Evolutionary conservation across 176 grass and related monocot genomes (phyloP).

Genomic region (Alloteropsis semialata): DNA sequence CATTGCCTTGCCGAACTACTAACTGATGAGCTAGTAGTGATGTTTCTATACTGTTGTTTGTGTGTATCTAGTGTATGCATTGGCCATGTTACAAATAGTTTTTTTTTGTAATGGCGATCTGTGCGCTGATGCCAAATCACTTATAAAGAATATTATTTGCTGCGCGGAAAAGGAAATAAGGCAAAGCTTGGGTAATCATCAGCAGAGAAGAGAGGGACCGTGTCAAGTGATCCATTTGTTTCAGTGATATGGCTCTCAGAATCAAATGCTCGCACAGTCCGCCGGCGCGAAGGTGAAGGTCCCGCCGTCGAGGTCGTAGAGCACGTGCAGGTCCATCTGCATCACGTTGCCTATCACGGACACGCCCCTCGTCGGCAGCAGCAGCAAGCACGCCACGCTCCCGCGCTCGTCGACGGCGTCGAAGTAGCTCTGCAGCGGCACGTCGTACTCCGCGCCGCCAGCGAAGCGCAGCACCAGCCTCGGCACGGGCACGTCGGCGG

Average conservation of each 20-base stretch:
- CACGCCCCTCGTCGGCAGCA: conserved; percentile 32
- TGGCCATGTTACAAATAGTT: too few species aligned
- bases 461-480: conserved; percentile 47
- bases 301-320: conserved; percentile 39
- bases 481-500: conserved; percentile 12
- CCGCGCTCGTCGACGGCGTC: conserved; percentile 1
- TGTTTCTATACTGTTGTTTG: too few species aligned
- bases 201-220: too few species aligned
- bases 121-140: too few species aligned
- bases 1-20: conserved; percentile 17
- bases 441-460: conserved; percentile 38
- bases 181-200: too few species aligned
- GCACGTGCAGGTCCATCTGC: conserved; percentile 60
- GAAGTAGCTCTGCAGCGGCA: conserved; percentile 49
- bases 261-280: conserved; percentile 37
- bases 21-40: too few species aligned
- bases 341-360: conserved; percentile 63
- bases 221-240: too few species aligned
- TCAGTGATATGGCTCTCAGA: too few species aligned
- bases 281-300: conserved; percentile 41
- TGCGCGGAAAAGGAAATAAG: too few species aligned
- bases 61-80: too few species aligned
- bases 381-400: conserved; percentile 44
- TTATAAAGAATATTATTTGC: too few species aligned
- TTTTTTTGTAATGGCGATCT: too few species aligned